Evolutionary conservation across 129 eudicot species (phyloP).

Genomic region (Ambrosia trifida): DNA sequence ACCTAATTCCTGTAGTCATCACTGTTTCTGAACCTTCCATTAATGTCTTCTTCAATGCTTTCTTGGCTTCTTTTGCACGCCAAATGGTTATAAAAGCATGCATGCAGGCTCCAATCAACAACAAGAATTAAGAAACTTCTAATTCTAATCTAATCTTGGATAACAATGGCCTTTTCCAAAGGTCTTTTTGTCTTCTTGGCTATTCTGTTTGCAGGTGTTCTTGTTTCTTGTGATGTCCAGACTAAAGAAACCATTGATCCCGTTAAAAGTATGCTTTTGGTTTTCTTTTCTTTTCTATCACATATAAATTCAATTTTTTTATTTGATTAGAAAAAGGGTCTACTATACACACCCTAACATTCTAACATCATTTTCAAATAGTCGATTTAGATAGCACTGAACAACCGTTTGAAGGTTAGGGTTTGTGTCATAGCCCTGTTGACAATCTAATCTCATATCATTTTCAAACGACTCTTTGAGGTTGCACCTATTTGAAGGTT

Average conservation of each 20-base stretch:
- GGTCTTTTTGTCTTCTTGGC: conserved; percentile 16
- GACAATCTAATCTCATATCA: no score
- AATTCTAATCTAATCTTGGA: not conserved
- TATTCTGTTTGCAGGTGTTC: conserved; percentile 25
- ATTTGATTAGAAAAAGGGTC: not conserved
- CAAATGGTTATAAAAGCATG: conserved; percentile 22
- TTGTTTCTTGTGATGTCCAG: conserved; percentile 22
- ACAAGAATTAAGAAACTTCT: not conserved
- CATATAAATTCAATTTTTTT: not conserved
- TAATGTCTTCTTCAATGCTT: conserved; percentile 35
- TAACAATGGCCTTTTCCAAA: conserved; percentile 17
- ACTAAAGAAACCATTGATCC: conserved; percentile 23
- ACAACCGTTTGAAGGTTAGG: no score
- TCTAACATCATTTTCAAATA: no score
- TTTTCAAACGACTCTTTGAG: no score
- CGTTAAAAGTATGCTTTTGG: conserved; percentile 20
- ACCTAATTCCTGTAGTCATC: conserved; percentile 25
- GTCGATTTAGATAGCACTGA: no score
- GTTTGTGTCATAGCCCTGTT: no score
- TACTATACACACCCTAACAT: no score
- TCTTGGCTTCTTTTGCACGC: conserved; percentile 23
- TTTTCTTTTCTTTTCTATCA: not conserved
- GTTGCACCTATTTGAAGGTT: no score
- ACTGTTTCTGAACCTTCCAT: conserved; percentile 37
- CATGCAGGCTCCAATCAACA: conserved; percentile 10